A percentile compares a stretch with the other conserved stretches of the same genome.
These are phyloP conservation scores for Ziziphus jujuba DNA, from an alignment of 306 rosid genomes.

Conservation along the genomic window DNA sequence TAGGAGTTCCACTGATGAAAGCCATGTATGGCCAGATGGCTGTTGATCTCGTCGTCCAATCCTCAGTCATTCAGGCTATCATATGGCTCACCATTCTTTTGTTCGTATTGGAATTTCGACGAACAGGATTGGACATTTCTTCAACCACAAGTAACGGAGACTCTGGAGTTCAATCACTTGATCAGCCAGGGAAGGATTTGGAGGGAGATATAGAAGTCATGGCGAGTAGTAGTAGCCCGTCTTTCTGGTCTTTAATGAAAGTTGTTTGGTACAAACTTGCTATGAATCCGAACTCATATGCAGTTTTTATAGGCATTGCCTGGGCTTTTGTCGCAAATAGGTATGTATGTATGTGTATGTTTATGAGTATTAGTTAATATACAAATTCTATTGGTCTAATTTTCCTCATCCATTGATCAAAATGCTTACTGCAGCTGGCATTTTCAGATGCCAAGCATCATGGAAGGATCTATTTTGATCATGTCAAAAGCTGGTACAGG, in stretches of 20 bases:
- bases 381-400: no score
- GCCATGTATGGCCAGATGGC: slow-evolving; percentile 79
- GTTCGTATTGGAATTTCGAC: slow-evolving; percentile 70
- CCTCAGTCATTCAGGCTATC: slow-evolving; percentile 74
- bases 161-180: slow-evolving; percentile 17
- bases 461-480: slow-evolving; percentile 73
- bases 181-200: slow-evolving; percentile 43
- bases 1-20: slow-evolving; percentile 69
- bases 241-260: slow-evolving; percentile 62
- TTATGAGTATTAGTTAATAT: no score
- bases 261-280: slow-evolving; percentile 66
- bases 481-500: slow-evolving; percentile 91
- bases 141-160: not conserved
- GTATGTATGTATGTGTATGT: slow-evolving; percentile 18
- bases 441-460: slow-evolving; percentile 67
- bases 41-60: slow-evolving; percentile 79
- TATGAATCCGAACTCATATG: slow-evolving; percentile 79
- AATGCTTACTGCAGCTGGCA: slow-evolving; percentile 57
- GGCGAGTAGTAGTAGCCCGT: slow-evolving; percentile 24
- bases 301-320: slow-evolving; percentile 67
- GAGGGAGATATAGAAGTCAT: slow-evolving; percentile 30
- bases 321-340: slow-evolving; percentile 86
- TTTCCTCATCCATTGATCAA: not conserved
- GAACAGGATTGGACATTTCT: slow-evolving; percentile 38
- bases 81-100: slow-evolving; percentile 81